Conservation (phyloP, 73 alveolate genomes). For the Breviolum minutum region DNA sequence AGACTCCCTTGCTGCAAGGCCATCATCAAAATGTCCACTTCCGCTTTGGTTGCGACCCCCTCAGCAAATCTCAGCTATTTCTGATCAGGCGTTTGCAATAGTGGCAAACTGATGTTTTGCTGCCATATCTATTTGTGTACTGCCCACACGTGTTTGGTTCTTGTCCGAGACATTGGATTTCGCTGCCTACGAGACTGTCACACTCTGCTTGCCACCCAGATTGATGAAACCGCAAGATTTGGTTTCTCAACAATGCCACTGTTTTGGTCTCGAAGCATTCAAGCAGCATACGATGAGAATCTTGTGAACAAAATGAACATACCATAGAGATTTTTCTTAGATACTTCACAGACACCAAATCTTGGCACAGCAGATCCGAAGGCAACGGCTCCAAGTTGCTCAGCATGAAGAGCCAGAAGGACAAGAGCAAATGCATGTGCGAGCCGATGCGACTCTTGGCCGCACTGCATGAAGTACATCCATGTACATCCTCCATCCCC, state of each 20-base stretch:
- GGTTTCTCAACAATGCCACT: too few relatives aligned
- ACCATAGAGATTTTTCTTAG: too few relatives aligned
- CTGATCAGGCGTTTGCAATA: too few relatives aligned
- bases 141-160: too few relatives aligned
- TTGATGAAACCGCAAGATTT: background rate
- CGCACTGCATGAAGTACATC: background rate
- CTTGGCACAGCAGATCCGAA: background rate
- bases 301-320: too few relatives aligned
- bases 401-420: slow-evolving; percentile 88
- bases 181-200: slow-evolving; percentile 22
- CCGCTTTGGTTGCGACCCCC: background rate
- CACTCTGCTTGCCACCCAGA: background rate
- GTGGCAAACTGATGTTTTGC: background rate
- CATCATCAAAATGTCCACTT: slow-evolving; percentile 3
- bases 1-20: background rate
- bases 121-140: too few relatives aligned
- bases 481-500: too few relatives aligned
- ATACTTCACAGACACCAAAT: background rate
- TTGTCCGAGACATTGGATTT: background rate
- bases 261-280: too few relatives aligned
- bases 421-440: slow-evolving; percentile 94
- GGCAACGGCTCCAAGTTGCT: slow-evolving; percentile 10
- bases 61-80: background rate
- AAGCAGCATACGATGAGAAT: too few relatives aligned
- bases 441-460: slow-evolving; percentile 90